Conservation (phyloP, 768 basidiomycete genomes). For the Pisolithus tinctorius region DNA sequence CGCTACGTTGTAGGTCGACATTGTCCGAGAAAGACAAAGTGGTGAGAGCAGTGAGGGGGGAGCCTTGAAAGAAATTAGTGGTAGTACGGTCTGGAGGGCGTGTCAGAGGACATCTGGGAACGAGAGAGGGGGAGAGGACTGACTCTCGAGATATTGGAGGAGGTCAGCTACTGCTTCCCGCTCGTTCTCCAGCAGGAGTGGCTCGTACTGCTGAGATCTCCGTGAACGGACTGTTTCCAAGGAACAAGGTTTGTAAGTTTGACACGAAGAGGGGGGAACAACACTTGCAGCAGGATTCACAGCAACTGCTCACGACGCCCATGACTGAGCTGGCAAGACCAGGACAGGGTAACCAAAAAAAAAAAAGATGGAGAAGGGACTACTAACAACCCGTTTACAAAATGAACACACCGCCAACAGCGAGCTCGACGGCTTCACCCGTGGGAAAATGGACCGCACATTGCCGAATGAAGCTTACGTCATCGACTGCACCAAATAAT, state of each 20-base stretch:
- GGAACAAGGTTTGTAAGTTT: constrained; percentile 16
- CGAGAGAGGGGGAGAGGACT: constrained; percentile 21
- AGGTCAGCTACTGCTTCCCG: constrained; percentile 97
- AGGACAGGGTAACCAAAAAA: not conserved
- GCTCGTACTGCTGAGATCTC: constrained; percentile 83
- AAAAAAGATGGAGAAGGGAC: constrained; percentile 3
- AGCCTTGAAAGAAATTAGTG: constrained; percentile 96
- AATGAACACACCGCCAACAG: constrained; percentile 12
- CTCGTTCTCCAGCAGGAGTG: constrained; percentile 84
- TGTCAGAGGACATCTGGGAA: not conserved
- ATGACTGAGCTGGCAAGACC: constrained; percentile 29
- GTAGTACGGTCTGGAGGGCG: constrained; percentile 69
- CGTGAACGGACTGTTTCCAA: constrained; percentile 61
- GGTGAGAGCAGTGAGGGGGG: constrained; percentile 87
- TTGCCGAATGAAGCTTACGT: constrained; percentile 6
- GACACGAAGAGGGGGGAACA: constrained; percentile 5
- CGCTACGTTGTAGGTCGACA: constrained; percentile 96
- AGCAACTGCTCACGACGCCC: constrained; percentile 77
- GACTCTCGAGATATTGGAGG: constrained; percentile 96
- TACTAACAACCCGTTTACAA: not conserved
- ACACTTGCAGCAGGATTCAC: constrained; percentile 73
- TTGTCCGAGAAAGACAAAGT: constrained; percentile 99
- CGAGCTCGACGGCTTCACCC: constrained; percentile 1
- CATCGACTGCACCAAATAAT: constrained; percentile 12
- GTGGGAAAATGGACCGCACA: constrained; percentile 21